Base-by-base conservation (phyloP, 768 basidiomycete species). In the Guyanaporus albipodus region DNA sequence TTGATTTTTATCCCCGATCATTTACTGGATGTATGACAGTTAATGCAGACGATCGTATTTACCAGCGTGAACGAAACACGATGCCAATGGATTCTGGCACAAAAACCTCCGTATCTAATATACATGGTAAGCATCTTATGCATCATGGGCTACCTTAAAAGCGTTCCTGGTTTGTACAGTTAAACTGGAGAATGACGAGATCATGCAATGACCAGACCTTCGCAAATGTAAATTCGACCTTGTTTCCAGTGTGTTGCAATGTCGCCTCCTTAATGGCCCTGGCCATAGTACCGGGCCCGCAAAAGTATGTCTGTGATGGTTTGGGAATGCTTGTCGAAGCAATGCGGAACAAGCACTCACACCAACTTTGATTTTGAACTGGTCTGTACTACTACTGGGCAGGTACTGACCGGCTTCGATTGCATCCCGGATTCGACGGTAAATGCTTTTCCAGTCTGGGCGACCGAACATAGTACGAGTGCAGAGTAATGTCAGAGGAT, bases 381-480 rank as follows among this genome's bases (percentile, higher is more conserved):
- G 86, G 6, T 85, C 77, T 49, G 81, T 6, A 6, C 7, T 87
- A 54, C 77, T 75, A 29, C 90, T 89, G 15, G 87, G 82, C 34
- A 94, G 71, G 64, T 93, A 95, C 48, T 78, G 81, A 18, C 91
- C 92, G 17, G 70, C 66, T 64, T 94, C 89, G 57, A 97, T 89
- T 4, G 85, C 85, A 52, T 79, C 75, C 54, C 77, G 77, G 68
- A 94, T 81, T 49, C 77, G 77, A 18, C 73, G 69, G 66, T 90
- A 95, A 62, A 96, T 87, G 34, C 74, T 68, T 64, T 82, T 83
- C 84, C 90, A 97, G 64, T 95, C 82, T 17, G 94, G 93, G 28
- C 93, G 84, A 14, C 93, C 92, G 60, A 88, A 96, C 75, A 87
- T 86, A 18, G 93, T 96, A 32, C 87, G 85, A 17, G 89, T 82